Conservation (phyloP, 2,329 filamentous ascomycete species). For the Sclerotinia spermophila region DNA sequence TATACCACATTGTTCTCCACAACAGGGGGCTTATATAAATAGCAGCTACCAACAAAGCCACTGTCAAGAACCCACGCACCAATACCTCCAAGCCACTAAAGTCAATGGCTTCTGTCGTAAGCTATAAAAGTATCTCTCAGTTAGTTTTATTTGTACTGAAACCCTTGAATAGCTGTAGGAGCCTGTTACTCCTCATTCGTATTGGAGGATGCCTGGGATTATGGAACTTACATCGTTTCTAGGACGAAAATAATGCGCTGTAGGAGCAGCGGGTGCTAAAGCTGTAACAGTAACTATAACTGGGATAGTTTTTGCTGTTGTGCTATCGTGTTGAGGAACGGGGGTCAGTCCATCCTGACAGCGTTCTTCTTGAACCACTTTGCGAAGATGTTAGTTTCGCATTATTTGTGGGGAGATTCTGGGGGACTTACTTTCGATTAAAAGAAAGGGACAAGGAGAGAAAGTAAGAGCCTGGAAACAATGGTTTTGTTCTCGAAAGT, state of each 20-base stretch:
- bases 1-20: no score
- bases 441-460: neutral
- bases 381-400: neutral
- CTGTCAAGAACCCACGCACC: neutral
- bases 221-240: neutral
- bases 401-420: neutral
- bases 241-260: accelerated
- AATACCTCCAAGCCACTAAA: neutral
- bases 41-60: neutral
- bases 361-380: neutral
- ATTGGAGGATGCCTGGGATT: neutral
- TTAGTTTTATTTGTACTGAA: neutral
- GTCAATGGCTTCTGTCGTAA: neutral
- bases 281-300: neutral
- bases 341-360: neutral
- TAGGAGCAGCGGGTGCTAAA: accelerated
- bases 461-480: neutral
- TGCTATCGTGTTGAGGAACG: neutral
- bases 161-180: no score
- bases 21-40: no score
- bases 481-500: neutral
- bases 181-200: neutral
- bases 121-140: neutral
- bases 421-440: neutral
- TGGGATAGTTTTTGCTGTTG: neutral